Base-by-base conservation (phyloP, 2,329 filamentous ascomycete genomes). In the Aspergillus ustus region DNA sequence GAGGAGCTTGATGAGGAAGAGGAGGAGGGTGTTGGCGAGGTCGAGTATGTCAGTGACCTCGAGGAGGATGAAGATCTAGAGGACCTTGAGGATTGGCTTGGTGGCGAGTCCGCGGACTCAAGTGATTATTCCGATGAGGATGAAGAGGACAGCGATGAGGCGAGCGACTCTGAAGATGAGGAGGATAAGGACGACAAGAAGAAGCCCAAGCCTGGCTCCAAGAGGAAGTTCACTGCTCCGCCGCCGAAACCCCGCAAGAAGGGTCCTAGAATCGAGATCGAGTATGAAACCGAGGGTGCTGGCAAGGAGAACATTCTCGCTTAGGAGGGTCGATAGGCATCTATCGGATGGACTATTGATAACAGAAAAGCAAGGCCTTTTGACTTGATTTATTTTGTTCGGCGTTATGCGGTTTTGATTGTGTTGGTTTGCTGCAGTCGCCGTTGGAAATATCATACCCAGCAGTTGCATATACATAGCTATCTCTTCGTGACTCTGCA, bases 11-110 rank as follows among this genome's bases (percentile, higher is more conserved):
- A 93, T 28, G 89, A 91, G 4, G 87, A 91, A 52, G 88, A 90
- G 70, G 85, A 88, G 64, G 89, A 91, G 68, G 89, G 87, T 57
- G 89, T 89, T 61, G 91, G 88, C 50, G 86, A 90, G 63, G 90
- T 98, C 51, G 93, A 98, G 81, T 98, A 97, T 72, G 92, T 98
- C 61, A 94, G 91, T 72, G 95, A 97, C 75, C 80, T 96, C 60
- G 93, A 93, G 58, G 93, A 93, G 51, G 92, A 85, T 63, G 85
- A 85, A 57, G 91, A 93, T 72, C 86, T 98, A 54, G 92, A 97
- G 77, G 94, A 98, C 75, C 97, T 98, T 57, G 91, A 98, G 77
- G 94, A 98, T 73, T 98, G 94, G 94, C 83, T 97, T 53, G 93
- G 89, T 69, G 92, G 88, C 63, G 90, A 85, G 61, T 86, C 84